Percentiles rank a stretch among this genome's conserved stretches.
These are phyloP conservation scores for Forsythia viridissima DNA, from an alignment of 257 asterid genomes.

Conservation along the genomic window DNA sequence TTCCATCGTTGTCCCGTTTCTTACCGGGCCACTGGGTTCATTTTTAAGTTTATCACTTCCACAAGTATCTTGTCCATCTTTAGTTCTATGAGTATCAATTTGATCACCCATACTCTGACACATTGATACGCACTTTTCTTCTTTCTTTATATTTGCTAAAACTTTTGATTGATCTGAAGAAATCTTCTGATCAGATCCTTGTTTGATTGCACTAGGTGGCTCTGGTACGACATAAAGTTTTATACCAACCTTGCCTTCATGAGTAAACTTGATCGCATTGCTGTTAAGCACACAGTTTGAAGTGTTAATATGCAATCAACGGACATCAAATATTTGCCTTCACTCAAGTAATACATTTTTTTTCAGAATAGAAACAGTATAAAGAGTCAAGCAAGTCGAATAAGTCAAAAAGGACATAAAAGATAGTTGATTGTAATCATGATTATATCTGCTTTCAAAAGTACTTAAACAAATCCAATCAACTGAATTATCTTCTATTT, in stretches of 20 bases:
- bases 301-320: neutral
- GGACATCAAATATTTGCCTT: neutral
- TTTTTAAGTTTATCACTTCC: neutral
- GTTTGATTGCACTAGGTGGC: slow-evolving; percentile 37
- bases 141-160: slow-evolving; percentile 29
- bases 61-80: neutral
- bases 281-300: slow-evolving; percentile 35
- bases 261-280: slow-evolving; percentile 90
- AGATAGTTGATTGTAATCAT: neutral
- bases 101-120: neutral
- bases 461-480: neutral
- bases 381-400: neutral
- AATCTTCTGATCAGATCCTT: slow-evolving; percentile 29
- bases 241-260: slow-evolving; percentile 87
- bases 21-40: neutral
- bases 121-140: slow-evolving; percentile 1
- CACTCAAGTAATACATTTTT: no score
- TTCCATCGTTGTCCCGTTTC: slow-evolving; percentile 19
- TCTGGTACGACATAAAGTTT: slow-evolving; percentile 62
- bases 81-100: neutral
- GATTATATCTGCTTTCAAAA: neutral
- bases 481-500: neutral
- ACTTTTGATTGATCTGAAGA: slow-evolving; percentile 25
- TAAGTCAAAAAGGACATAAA: neutral
- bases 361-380: neutral